These are phyloP conservation scores for Isoetes engelmannii DNA, from an alignment of 83 land plant genomes.

Conservation along the genomic window DNA sequence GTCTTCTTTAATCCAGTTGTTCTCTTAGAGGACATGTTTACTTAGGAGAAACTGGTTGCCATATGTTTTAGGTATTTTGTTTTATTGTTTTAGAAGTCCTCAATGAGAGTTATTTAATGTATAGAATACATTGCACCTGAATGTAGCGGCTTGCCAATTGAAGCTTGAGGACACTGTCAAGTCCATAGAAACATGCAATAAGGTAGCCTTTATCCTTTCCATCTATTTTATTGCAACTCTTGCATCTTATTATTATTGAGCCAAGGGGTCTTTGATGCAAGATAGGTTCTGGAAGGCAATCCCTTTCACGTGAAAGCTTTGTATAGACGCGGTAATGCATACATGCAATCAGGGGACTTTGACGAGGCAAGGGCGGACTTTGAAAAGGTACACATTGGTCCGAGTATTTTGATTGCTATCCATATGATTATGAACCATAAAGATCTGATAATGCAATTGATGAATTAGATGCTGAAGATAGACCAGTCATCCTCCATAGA, in stretches of 20 bases:
- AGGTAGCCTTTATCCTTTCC: conserved; percentile 39
- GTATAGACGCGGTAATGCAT: conserved; percentile 85
- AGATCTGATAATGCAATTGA: not conserved
- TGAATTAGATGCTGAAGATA: conserved; percentile 54
- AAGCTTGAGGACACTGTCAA: conserved; percentile 70
- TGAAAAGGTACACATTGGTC: conserved; percentile 41
- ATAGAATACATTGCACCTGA: conserved; percentile 70
- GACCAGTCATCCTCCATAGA: conserved; percentile 74
- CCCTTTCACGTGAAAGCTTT: conserved; percentile 83
- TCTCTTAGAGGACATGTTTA: no score
- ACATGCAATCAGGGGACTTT: conserved; percentile 74
- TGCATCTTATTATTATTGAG: not conserved
- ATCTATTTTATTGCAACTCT: not conserved
- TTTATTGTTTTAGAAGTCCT: not conserved
- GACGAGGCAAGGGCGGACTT: conserved; percentile 86
- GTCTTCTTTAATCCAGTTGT: no score
- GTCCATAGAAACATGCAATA: conserved; percentile 78
- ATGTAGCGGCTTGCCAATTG: conserved; percentile 88
- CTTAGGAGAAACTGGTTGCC: no score
- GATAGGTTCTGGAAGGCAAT: conserved; percentile 70
- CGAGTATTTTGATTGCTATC: not conserved
- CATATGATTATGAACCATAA: not conserved
- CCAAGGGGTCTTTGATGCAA: not conserved
- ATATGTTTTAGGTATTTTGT: no score
- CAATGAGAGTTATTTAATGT: not conserved